Base-by-base conservation (phyloP, 1,139 yeast species). In the Suhomyces ambrosiae region DNA sequence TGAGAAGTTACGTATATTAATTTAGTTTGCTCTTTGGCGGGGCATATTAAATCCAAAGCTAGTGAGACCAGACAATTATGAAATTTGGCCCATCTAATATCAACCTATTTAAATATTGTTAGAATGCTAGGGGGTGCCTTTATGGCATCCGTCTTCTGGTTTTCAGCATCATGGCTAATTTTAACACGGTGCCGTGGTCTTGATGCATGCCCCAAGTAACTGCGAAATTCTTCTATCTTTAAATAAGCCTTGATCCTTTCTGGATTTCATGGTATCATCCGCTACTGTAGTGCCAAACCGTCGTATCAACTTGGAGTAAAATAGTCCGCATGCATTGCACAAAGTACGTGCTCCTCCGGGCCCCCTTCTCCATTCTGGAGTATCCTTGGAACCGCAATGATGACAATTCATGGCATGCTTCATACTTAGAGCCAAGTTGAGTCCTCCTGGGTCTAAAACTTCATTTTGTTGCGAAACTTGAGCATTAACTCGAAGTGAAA, bases 351-450 rank as follows among this genome's bases (percentile, higher is more conserved):
- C 61, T 0, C 76, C 75, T 30, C 58, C 61, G 3, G 76, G 76
- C 0, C 76, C 76, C 23, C 70, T 53, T 41, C 76, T 55, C 76
- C 76, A 71, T 48, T 70, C 76, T 1, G 76, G 76, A 0, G 76
- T 69, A 18, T 62, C 63, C 17, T 47, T 30, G 14, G 44, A 42
- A 3, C 44, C 46, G 30, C 54, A 50, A 27, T 50, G 54, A 7
- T 29, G 45, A 25, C 54, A 50, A 27, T 26, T 23, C 12, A 30
- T 17, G 11, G 16, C 24, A 23, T 29, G 9, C 10, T 24, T 33
- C 13, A 31, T 14, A 19, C 46, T 33, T 7, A 40, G 24, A 4
- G 25, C 42, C 32, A 27, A 15, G 25, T 40, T 40, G 22, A 42
- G 34, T 1, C 46, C 46, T 9, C 44, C 46, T 13, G 22, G 32